Conservation (phyloP, 257 asterid species). For the Przewalskia tangutica region DNA sequence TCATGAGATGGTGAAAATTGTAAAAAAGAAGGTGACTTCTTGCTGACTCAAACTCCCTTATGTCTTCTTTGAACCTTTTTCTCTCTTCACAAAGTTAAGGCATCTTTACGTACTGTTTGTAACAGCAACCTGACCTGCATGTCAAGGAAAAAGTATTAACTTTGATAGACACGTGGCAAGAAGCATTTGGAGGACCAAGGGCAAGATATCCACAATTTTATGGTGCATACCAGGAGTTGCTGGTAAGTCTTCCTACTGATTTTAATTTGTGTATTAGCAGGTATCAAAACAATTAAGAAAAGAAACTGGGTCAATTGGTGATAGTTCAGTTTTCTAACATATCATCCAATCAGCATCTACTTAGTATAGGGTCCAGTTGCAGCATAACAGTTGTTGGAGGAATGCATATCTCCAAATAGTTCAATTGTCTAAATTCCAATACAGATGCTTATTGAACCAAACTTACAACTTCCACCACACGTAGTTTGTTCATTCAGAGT, state of each 20-base stretch:
- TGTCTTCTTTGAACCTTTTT: background rate
- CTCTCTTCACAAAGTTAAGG: background rate
- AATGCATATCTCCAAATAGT: slow-evolving; percentile 6
- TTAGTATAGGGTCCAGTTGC: background rate
- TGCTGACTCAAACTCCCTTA: background rate
- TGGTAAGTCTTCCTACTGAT: slow-evolving; percentile 35
- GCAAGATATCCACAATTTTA: slow-evolving; percentile 85
- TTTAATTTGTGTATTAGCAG: background rate
- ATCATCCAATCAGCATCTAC: background rate
- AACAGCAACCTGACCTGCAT: slow-evolving; percentile 87
- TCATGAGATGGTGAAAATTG: slow-evolving; percentile 42
- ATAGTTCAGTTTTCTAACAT: background rate
- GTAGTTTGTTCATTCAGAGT: background rate
- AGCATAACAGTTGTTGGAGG: background rate
- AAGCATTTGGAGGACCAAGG: slow-evolving; percentile 97
- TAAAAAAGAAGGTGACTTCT: slow-evolving; percentile 55
- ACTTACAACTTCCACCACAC: background rate
- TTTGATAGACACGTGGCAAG: slow-evolving; percentile 99
- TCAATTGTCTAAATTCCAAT: background rate
- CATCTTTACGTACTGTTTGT: slow-evolving; percentile 8
- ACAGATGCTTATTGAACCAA: background rate
- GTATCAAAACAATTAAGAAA: background rate
- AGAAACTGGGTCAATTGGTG: background rate
- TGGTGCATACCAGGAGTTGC: slow-evolving; percentile 90
- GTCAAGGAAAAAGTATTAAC: slow-evolving; percentile 95